phyloP scores from a whole-genome alignment of 192 early-diverging fungal species.

The Globomyces pollinis-pini region DNA sequence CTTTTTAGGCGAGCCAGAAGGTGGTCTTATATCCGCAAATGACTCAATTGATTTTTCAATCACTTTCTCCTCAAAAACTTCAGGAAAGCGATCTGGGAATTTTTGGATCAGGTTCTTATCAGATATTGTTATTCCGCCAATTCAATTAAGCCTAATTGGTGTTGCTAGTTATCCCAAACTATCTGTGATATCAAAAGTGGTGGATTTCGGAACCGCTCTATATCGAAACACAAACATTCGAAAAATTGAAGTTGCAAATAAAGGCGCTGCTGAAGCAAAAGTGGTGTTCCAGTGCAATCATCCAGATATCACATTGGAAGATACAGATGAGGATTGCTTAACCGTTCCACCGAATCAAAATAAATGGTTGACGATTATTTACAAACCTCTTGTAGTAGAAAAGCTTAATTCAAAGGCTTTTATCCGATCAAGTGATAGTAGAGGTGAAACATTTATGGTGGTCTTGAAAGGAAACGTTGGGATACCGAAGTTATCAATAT shows the following conservation, averaged over 20 bases:
- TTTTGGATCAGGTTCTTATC: constrained; percentile 24
- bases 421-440: constrained; percentile 43
- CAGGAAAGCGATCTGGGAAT: constrained; percentile 24
- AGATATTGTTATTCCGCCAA: constrained; percentile 13
- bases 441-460: constrained; percentile 51
- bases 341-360: constrained; percentile 27
- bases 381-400: constrained; percentile 46
- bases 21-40: constrained; percentile 45
- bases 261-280: constrained; percentile 47
- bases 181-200: constrained; percentile 35
- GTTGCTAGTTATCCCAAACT: constrained; percentile 52
- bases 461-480: constrained; percentile 43
- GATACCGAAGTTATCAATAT: constrained; percentile 41
- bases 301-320: constrained; percentile 33
- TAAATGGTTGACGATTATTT: constrained; percentile 37
- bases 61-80: constrained; percentile 33
- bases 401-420: constrained; percentile 41
- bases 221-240: constrained; percentile 37
- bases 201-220: constrained; percentile 52
- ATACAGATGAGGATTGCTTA: constrained; percentile 6
- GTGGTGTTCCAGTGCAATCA: constrained; percentile 47
- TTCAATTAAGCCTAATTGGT: constrained; percentile 28
- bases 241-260: constrained; percentile 42
- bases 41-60: constrained; percentile 36
- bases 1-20: constrained; percentile 47